Evolutionary conservation across 2,329 filamentous ascomycete genomes (phyloP).

Genomic region (Diaporthe batatas): DNA sequence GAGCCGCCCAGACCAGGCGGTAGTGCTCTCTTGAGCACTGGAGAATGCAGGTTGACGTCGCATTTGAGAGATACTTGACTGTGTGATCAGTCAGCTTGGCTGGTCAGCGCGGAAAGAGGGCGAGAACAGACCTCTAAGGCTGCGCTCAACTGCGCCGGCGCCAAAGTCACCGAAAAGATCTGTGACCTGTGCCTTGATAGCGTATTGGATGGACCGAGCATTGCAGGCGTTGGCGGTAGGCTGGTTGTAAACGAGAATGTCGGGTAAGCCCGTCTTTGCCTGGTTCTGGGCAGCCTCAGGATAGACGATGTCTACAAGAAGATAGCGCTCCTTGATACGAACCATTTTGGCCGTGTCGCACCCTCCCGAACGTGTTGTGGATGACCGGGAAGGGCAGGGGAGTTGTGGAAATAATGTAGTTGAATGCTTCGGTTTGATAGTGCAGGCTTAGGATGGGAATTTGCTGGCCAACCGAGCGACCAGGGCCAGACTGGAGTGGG

Average conservation of each 20-base stretch:
- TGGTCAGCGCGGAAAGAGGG: not conserved
- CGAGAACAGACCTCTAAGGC: conserved; percentile 72
- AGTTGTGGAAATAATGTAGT: conserved; percentile 14
- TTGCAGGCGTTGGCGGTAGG: conserved; percentile 82
- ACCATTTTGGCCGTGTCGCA: conserved; percentile 75
- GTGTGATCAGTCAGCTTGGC: conserved; percentile 45
- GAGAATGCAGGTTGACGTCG: conserved; percentile 95
- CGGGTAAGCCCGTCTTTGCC: conserved; percentile 59
- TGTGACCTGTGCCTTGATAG: conserved; percentile 78
- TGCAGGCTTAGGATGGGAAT: conserved; percentile 14
- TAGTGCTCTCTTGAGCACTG: conserved; percentile 86
- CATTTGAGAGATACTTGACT: conserved; percentile 93
- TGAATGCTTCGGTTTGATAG: not conserved
- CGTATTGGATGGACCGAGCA: conserved; percentile 73
- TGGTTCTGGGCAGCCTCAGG: conserved; percentile 66
- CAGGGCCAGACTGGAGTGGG: conserved; percentile 25
- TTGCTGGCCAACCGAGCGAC: conserved; percentile 30
- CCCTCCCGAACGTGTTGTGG: not conserved
- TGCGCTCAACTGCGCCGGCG: conserved; percentile 77
- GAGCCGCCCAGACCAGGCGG: conserved; percentile 88
- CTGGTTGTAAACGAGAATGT: conserved; percentile 80
- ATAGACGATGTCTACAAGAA: conserved; percentile 94
- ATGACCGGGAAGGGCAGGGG: not conserved
- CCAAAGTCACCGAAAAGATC: conserved; percentile 92
- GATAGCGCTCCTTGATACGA: conserved; percentile 94